Percentiles rank a stretch among this genome's conserved stretches.
phyloP scores from a whole-genome alignment of 352 stramenopile genomes.

The Globisporangium uncinulatum region DNA sequence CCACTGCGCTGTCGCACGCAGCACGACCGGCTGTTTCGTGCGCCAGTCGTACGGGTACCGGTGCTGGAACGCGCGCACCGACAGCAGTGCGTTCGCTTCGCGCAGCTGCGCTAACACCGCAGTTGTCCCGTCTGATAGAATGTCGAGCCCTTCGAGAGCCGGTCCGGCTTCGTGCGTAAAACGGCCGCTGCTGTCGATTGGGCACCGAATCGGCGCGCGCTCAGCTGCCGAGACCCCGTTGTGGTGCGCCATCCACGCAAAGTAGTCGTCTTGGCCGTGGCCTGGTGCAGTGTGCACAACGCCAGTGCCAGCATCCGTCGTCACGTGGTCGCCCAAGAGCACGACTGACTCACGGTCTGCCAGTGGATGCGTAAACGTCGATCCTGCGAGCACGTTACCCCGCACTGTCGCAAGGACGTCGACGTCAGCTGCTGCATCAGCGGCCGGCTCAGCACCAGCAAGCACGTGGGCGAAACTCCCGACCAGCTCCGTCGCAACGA shows the following conservation, averaged over 20 bases:
- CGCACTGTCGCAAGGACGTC: conserved; percentile 58
- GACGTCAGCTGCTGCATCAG: conserved; percentile 13
- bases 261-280: conserved; percentile 96
- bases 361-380: conserved; percentile 89
- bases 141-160: conserved; percentile 83
- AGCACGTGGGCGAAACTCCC: conserved; percentile 33
- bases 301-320: conserved; percentile 95
- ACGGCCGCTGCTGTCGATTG: conserved; percentile 54
- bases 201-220: conserved; percentile 46
- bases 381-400: conserved; percentile 45
- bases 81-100: conserved; percentile 77
- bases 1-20: conserved; percentile 98
- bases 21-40: conserved; percentile 98
- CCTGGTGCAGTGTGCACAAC: conserved; percentile 98
- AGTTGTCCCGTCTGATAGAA: conserved; percentile 90
- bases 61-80: conserved; percentile 88
- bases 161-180: conserved; percentile 91
- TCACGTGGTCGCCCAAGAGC: conserved; percentile 96
- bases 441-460: background rate
- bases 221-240: conserved; percentile 1
- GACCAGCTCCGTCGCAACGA: conserved; percentile 56
- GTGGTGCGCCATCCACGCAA: conserved; percentile 66
- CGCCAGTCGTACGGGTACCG: conserved; percentile 99
- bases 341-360: conserved; percentile 77
- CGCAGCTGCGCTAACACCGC: conserved; percentile 89